Evolutionary conservation across 805 yeast species (phyloP).

Genomic region (Diddensiella transvaalensis): DNA sequence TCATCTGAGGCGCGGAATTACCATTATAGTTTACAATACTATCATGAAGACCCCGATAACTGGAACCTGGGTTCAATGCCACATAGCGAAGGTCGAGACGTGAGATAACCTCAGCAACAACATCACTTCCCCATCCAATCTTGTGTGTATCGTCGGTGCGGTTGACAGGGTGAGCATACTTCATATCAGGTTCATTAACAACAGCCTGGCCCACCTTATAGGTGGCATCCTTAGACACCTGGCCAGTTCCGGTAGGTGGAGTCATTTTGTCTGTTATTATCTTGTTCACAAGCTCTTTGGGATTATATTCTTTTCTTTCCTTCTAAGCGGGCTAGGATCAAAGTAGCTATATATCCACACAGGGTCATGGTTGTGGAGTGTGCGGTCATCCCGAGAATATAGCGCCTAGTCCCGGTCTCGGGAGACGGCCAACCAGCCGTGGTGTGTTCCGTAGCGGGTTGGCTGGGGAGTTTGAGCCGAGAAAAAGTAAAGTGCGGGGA

Average conservation of each 20-base stretch:
- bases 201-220: conserved; percentile 5
- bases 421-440: too few species aligned
- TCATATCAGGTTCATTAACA: conserved; percentile 4
- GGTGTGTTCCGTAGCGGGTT: too few species aligned
- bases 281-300: too few species aligned
- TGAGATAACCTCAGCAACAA: conserved; percentile 5
- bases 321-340: too few species aligned
- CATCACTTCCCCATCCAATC: conserved; percentile 7
- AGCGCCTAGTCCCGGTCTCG: too few species aligned
- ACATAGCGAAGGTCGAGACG: conserved; percentile 4
- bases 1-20: conserved; percentile 4
- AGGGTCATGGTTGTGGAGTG: too few species aligned
- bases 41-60: conserved; percentile 5
- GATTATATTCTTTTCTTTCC: too few species aligned
- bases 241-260: neutral
- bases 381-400: too few species aligned
- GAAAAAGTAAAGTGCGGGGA: too few species aligned
- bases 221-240: neutral
- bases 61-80: conserved; percentile 4
- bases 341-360: too few species aligned
- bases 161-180: conserved; percentile 4
- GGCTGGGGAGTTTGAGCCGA: too few species aligned
- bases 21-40: conserved; percentile 4
- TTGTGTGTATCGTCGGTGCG: conserved; percentile 1
- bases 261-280: neutral